Evolutionary conservation across 331 rosid genomes (phyloP).

Genomic region (Quercus phellos): DNA sequence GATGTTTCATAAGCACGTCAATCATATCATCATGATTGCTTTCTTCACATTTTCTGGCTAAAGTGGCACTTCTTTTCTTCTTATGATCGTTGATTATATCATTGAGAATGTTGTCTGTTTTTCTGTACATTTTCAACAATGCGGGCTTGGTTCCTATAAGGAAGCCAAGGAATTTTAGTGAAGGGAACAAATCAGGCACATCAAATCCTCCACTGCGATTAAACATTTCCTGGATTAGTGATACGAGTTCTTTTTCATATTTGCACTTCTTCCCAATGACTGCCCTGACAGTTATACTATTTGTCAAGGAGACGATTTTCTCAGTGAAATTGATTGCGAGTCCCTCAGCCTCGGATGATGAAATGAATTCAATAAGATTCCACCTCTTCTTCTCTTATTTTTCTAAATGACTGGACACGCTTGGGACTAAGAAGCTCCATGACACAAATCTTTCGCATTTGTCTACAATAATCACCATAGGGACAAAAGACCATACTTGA

Average conservation of each 20-base stretch:
- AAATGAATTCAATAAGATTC: not conserved
- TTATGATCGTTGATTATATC: not conserved
- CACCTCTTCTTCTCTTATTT: no score
- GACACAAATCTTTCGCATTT: constrained; percentile 9
- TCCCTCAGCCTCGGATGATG: no score
- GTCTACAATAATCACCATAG: no score
- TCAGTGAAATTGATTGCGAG: no score
- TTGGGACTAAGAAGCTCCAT: not conserved
- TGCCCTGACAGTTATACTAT: no score
- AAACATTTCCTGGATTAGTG: no score
- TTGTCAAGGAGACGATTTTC: no score
- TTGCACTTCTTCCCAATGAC: constrained; percentile 18
- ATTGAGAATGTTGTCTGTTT: not conserved
- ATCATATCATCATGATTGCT: not conserved
- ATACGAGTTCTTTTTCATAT: no score
- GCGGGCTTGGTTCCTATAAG: not conserved
- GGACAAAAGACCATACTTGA: not conserved
- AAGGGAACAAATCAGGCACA: no score
- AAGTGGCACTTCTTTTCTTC: not conserved
- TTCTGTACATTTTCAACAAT: not conserved
- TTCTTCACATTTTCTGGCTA: not conserved
- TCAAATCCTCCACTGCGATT: no score
- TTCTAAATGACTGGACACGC: not conserved
- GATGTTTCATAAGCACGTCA: not conserved
- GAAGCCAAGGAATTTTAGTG: no score